Evolutionary conservation across 164 flowering plant genomes (phyloP).

Genomic region (Buxus sempervirens): DNA sequence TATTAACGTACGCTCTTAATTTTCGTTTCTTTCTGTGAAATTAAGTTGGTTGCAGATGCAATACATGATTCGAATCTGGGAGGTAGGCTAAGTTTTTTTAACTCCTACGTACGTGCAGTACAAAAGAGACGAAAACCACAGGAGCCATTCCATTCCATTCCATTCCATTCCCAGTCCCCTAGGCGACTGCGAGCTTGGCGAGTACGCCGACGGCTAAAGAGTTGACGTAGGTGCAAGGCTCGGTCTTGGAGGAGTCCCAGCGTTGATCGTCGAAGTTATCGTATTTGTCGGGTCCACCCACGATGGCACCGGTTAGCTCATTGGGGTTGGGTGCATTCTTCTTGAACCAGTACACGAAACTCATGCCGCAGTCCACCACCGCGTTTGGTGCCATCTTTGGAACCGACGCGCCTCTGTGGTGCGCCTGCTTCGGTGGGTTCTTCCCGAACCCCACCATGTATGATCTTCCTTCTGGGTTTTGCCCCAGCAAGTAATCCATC

Average conservation of each 20-base stretch:
- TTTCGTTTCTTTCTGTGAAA: too few species aligned
- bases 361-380: constrained; percentile 53
- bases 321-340: constrained; percentile 54
- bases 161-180: too few species aligned
- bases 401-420: constrained; percentile 89
- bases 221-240: constrained; percentile 74
- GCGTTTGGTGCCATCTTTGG: constrained; percentile 21
- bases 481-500: constrained; percentile 85
- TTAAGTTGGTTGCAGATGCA: too few species aligned
- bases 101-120: too few species aligned
- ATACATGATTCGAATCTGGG: too few species aligned
- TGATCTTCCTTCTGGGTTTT: constrained; percentile 64
- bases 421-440: constrained; percentile 68
- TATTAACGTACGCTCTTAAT: too few species aligned
- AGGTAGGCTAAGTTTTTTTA: too few species aligned
- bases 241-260: constrained; percentile 45
- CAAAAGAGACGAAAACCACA: too few species aligned
- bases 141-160: too few species aligned
- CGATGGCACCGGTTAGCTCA: constrained; percentile 87
- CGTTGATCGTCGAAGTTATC: constrained; percentile 68
- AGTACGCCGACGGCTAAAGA: constrained; percentile 50
- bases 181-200: constrained; percentile 37
- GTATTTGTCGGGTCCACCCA: constrained; percentile 80
- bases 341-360: constrained; percentile 52
- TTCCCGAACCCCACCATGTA: constrained; percentile 92